Conservation (phyloP, 495 filamentous ascomycete genomes). For the Xylaria intraflava region DNA sequence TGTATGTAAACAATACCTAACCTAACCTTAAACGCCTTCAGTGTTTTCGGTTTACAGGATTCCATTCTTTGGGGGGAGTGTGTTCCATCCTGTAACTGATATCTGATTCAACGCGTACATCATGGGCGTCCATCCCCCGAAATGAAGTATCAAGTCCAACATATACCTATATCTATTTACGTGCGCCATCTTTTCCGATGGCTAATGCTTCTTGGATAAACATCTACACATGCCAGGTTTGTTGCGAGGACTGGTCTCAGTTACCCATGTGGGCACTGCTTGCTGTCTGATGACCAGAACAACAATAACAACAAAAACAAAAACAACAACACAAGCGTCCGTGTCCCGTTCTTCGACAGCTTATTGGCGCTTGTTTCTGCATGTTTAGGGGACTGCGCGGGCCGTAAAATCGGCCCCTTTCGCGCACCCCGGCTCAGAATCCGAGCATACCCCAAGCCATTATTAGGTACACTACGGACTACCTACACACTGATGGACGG, state of each 20-base stretch:
- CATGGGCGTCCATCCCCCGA: background rate
- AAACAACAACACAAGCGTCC: conserved; percentile 3
- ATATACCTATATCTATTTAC: background rate
- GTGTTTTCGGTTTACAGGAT: too few relatives aligned
- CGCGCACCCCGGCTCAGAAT: conserved; percentile 10
- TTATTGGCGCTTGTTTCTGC: background rate
- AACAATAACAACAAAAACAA: conserved; percentile 9
- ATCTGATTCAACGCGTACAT: background rate
- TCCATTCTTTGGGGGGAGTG: too few relatives aligned
- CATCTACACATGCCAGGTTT: conserved; percentile 1
- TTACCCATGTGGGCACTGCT: conserved; percentile 2
- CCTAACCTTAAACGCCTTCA: too few relatives aligned
- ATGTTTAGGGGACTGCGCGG: conserved; percentile 2
- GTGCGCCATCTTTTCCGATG: conserved; percentile 3
- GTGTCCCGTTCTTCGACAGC: background rate
- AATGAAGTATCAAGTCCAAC: background rate
- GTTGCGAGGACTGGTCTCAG: conserved; percentile 4
- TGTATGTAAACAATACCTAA: too few relatives aligned
- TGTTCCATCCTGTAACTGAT: too few relatives aligned
- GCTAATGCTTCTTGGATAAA: conserved; percentile 2
- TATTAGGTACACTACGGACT: background rate
- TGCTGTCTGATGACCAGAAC: conserved; percentile 3
- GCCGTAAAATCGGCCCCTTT: conserved; percentile 1
- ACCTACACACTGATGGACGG: background rate
- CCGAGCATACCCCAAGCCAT: background rate